phyloP scores from a whole-genome alignment of 768 basidiomycete genomes.

The Phylloporus rhodoxanthus region DNA sequence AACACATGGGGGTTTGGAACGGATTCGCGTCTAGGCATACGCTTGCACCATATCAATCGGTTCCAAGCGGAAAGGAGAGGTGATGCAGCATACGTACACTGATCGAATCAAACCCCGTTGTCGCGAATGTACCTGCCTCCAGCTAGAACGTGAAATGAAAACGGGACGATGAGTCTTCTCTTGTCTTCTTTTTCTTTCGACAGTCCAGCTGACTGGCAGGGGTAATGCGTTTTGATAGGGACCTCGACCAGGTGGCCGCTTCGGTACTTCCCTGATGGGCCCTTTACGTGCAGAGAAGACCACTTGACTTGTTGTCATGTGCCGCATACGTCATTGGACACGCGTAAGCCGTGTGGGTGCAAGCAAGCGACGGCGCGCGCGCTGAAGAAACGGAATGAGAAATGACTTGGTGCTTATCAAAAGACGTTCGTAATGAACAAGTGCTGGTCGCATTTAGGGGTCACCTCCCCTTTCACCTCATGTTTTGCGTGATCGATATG shows the following conservation, averaged over 20 bases:
- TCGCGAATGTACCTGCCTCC: slow-evolving; percentile 1
- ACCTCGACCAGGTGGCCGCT: slow-evolving; percentile 1
- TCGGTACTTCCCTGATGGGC: slow-evolving; percentile 6
- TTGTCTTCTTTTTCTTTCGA: slow-evolving; percentile 4
- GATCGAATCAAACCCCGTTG: slow-evolving; percentile 9
- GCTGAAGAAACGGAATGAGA: not conserved
- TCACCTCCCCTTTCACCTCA: slow-evolving; percentile 10
- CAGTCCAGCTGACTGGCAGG: slow-evolving; percentile 1
- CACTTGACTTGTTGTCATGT: slow-evolving; percentile 1
- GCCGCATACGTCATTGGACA: slow-evolving; percentile 18
- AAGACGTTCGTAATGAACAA: not conserved
- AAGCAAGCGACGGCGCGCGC: slow-evolving; percentile 7
- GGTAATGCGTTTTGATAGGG: slow-evolving; percentile 12
- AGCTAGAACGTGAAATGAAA: slow-evolving; percentile 8
- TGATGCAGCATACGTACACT: slow-evolving; percentile 3
- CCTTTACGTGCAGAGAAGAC: slow-evolving; percentile 20
- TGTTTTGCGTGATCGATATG: slow-evolving; percentile 10
- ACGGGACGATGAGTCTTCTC: not conserved
- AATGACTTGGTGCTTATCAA: not conserved
- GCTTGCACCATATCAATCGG: slow-evolving; percentile 6
- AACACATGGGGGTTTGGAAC: not conserved
- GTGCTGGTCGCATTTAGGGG: not conserved
- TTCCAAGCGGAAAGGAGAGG: slow-evolving; percentile 6
- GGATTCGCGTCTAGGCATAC: slow-evolving; percentile 1
- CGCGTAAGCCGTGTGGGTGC: slow-evolving; percentile 16